Base-by-base conservation (phyloP, 192 early-diverging fungal species). In the Podila horticola region DNA sequence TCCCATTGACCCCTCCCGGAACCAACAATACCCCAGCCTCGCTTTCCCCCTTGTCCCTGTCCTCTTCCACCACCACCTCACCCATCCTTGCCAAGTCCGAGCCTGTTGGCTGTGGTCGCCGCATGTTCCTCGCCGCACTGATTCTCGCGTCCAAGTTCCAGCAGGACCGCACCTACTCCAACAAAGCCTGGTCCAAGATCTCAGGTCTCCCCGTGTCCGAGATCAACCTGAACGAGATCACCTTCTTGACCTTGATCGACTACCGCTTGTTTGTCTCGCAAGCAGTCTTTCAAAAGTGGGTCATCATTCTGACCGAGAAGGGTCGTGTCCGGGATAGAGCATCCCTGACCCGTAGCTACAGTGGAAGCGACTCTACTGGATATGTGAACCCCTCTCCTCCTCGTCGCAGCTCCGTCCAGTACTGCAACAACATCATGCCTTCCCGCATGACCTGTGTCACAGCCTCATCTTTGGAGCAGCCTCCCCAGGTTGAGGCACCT, bases 141-240 rank as follows among this genome's bases (percentile, higher is more conserved):
- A 92, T 97, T 64, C 82, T 94, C 24, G 93, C 96, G 12, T 94
- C 94, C 61, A 97, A 97, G 83, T 96, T 92, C 72, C 88, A 93
- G 58, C 89, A 89, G 51, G 96, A 97, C 86, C 91, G 91, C 67
- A 91, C 90, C 57, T 97, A 94, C 84, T 87, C 89, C 17, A 96
- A 95, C 88, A 87, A 86, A 66, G 91, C 94, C 0, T 97, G 96
- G 96, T 84, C 93, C 57, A 93, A 92, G 83, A 94, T 97, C 60
- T 94, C 93, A 9, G 91, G 92, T 57, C 87, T 97, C 24, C 79
- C 86, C 28, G 85, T 92, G 33, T 64, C 75, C 19, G 93, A 97
- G 86, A 91, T 97, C 79, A 92, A 93, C 86, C 83, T 88, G 38
- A 89, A 92, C 84, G 95, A 97, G 84, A 85, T 91, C 34, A 90